Evolutionary conservation across 768 basidiomycete species (phyloP).

Genomic region (Clavulina sp.): DNA sequence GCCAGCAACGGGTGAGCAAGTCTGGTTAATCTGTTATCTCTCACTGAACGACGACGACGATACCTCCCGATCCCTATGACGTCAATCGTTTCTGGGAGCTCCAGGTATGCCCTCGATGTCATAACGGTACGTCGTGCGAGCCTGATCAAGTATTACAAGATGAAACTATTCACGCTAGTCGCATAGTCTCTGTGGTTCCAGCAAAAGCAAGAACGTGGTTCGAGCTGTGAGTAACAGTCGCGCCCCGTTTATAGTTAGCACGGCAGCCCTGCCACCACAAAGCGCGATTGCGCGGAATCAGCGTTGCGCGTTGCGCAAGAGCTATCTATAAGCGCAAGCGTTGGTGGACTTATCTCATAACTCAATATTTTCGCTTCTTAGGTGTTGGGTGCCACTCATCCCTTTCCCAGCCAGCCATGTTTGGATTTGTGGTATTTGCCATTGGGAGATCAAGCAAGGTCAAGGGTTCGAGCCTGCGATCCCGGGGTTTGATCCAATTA

Average conservation of each 20-base stretch:
- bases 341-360: neutral
- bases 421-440: slow-evolving; percentile 58
- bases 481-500: no score
- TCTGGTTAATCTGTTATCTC: no score
- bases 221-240: slow-evolving; percentile 30
- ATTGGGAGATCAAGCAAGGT: slow-evolving; percentile 29
- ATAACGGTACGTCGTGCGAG: slow-evolving; percentile 34
- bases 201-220: slow-evolving; percentile 58
- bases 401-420: slow-evolving; percentile 44
- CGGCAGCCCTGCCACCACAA: no score
- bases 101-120: slow-evolving; percentile 55
- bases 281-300: neutral
- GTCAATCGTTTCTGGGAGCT: no score
- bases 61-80: no score
- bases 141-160: neutral
- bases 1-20: no score
- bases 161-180: neutral
- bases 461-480: slow-evolving; percentile 22
- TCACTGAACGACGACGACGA: no score
- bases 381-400: slow-evolving; percentile 48
- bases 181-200: slow-evolving; percentile 37
- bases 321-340: no score
- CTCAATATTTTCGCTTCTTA: neutral
- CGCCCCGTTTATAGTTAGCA: no score
- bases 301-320: no score